Evolutionary conservation across 2,329 filamentous ascomycete species (phyloP).

Genomic region (Helminthosporium solani): DNA sequence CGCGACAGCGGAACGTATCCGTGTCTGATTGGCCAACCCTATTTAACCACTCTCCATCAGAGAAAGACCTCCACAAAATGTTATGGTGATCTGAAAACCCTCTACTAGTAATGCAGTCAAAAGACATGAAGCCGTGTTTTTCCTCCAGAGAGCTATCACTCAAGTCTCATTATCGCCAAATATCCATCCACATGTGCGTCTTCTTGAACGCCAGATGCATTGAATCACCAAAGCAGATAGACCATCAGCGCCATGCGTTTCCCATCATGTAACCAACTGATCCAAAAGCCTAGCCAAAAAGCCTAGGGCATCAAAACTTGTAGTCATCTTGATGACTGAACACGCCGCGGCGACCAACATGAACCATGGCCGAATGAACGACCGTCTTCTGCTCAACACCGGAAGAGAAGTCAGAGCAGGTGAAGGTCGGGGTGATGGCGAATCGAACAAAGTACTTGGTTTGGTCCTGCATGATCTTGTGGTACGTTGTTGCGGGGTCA

Average conservation of each 20-base stretch:
- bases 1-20: conserved; percentile 23
- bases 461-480: conserved; percentile 9
- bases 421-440: conserved; percentile 17
- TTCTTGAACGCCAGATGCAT: not conserved
- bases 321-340: conserved; percentile 1
- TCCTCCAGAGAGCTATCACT: not conserved
- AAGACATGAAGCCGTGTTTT: too few relatives aligned
- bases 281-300: too few relatives aligned
- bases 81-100: not conserved
- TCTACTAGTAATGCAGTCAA: not conserved
- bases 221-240: not conserved
- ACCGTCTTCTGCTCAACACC: conserved; percentile 15
- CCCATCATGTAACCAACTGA: not conserved
- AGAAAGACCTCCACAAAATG: not conserved
- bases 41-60: not conserved
- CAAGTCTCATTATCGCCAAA: not conserved
- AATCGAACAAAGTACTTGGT: conserved; percentile 16
- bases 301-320: not conserved
- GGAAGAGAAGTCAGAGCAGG: conserved; percentile 9
- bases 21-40: conserved; percentile 15
- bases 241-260: not conserved
- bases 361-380: conserved; percentile 16
- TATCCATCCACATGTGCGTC: not conserved
- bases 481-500: conserved; percentile 12
- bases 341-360: conserved; percentile 5